A percentile compares a stretch with the other conserved stretches of the same genome.
phyloP scores from a whole-genome alignment of 306 rosid species.

The Castanea crenata region DNA sequence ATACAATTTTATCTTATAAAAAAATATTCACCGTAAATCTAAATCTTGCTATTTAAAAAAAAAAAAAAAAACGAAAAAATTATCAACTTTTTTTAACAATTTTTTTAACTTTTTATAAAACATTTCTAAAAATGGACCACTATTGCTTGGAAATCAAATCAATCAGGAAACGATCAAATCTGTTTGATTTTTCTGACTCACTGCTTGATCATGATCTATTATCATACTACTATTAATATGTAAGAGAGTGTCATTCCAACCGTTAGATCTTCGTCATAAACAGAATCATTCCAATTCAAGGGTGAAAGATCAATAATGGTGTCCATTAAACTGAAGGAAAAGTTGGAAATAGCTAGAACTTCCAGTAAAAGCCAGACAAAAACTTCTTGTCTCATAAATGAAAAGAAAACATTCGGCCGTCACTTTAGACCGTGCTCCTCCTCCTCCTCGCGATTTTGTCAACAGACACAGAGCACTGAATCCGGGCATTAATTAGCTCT shows the following conservation, averaged over 20 bases:
- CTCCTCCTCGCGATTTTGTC: neutral
- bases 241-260: neutral
- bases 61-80: too few species aligned
- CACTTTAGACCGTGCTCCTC: neutral
- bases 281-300: neutral
- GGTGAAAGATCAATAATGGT: neutral
- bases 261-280: neutral
- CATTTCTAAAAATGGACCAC: too few species aligned
- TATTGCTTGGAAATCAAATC: too few species aligned
- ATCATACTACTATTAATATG: too few species aligned
- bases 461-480: neutral
- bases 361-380: neutral
- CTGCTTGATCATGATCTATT: too few species aligned
- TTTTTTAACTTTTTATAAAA: too few species aligned
- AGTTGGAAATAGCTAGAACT: neutral
- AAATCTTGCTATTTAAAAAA: too few species aligned
- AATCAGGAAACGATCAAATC: too few species aligned
- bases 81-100: accelerated
- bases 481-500: neutral
- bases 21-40: too few species aligned
- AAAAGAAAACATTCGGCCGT: neutral
- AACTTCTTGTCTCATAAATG: slow-evolving; percentile 2
- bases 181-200: too few species aligned
- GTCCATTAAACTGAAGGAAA: neutral
- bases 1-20: too few species aligned